Evolutionary conservation across 225 moss, liverwort and hornwort species (phyloP), one percentile per base, ranked within the genome.

Genomic region (Rhytidiadelphus loreus): DNA sequence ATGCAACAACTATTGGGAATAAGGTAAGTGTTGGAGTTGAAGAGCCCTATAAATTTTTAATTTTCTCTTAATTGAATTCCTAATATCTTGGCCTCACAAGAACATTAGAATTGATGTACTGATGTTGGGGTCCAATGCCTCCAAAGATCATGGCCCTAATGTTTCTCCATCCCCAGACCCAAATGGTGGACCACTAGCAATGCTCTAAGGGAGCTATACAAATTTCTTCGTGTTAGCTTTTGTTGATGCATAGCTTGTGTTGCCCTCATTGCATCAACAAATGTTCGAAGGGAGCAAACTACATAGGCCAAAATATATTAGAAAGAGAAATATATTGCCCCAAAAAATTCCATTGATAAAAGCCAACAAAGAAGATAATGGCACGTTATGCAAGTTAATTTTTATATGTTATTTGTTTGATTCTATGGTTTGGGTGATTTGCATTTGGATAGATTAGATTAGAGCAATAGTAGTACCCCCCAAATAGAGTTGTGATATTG

Each of bases 81-180:
- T 1, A 0, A 2, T 12, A 50, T 75, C 2, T 52, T 5, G 1
- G 6, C 5, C 21, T 25, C 1, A 1, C 8, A 32, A 12, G 5
- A 33, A 20, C 3, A 50, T 3, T 0, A 0, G 13, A 33, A 13
- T 0, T 50, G 1, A 21, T 50, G 33, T 11, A 11, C 21, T 4
- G 5, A 32, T 50, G 1, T 13, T 50, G 5, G 8, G 13, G 13
- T 4, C 8, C 0, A 74, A 50, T 1, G 4, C 48, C 19, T 32
- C 2, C 3, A 1, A 19, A 32, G 4, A 32, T 16, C 44, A 44
- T 44, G 3, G 6, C 11, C 15, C 3, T 5, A 0, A 0, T 15
- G 8, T 44, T 32, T 20, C 9, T 5, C 0, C 0, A 1, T 48
- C 4, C 4, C 0, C 12, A 0, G 1, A 1, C 1, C 7, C 1